Percentiles rank a stretch among this genome's conserved stretches.
Evolutionary conservation across 2,329 filamentous ascomycete genomes (phyloP).

Genomic region (Fusarium nanum): DNA sequence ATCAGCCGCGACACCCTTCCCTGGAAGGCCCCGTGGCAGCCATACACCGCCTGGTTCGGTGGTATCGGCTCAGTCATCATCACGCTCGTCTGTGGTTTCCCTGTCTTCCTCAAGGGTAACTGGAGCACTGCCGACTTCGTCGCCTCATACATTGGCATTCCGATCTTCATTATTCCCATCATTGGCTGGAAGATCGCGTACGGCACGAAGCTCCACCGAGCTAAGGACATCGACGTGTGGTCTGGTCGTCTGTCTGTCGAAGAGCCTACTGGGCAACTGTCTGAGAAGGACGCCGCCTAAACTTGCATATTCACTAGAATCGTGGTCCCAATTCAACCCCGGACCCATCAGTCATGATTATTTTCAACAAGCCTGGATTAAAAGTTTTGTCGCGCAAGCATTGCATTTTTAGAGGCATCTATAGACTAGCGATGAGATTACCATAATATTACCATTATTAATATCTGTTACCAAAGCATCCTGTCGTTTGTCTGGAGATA

Average conservation of each 20-base stretch:
- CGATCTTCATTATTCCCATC: slow-evolving; percentile 70
- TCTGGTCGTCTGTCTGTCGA: slow-evolving; percentile 35
- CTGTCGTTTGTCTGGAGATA: background rate
- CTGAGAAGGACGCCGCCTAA: background rate
- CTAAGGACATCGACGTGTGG: slow-evolving; percentile 64
- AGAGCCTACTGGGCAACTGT: slow-evolving; percentile 4
- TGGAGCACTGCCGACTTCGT: slow-evolving; percentile 74
- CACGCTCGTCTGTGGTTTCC: slow-evolving; percentile 80
- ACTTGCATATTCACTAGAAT: background rate
- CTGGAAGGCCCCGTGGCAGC: slow-evolving; percentile 65
- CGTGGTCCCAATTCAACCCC: background rate
- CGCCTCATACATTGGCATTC: slow-evolving; percentile 72
- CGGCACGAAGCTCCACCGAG: slow-evolving; percentile 50
- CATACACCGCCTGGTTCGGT: slow-evolving; percentile 72
- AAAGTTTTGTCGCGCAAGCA: background rate
- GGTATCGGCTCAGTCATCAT: slow-evolving; percentile 70
- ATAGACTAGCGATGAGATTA: background rate
- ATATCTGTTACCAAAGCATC: background rate
- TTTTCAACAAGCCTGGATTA: background rate
- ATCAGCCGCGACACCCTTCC: slow-evolving; percentile 65
- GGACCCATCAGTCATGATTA: background rate
- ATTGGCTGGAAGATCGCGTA: slow-evolving; percentile 66
- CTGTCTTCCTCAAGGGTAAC: slow-evolving; percentile 74
- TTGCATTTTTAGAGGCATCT: background rate
- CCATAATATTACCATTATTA: background rate